Evolutionary conservation across 75 land plant species (phyloP), one percentile per base, ranked within the genome.

Genomic region (Selaginella moellendorffii): DNA sequence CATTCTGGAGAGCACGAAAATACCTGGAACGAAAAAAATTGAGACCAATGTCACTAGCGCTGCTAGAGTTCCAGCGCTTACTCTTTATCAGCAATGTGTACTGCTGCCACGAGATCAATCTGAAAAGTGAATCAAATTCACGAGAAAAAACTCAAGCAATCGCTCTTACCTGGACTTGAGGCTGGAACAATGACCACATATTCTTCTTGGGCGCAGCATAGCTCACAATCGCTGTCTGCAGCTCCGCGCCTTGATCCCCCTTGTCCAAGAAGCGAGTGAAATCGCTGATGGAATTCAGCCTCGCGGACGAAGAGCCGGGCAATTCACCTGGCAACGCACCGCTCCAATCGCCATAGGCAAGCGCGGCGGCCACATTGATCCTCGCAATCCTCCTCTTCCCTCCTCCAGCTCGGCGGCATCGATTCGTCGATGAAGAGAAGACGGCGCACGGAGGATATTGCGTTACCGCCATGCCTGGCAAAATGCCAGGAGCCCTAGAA

Each of bases 71-170:
- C 5, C 14, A 1, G 2, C 28, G 73, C 87, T 54, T 85, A 93
- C 98, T 78, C 80, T 68, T 83, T 89, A 63, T 93, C 98, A 1
- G 85, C 98, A 63, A 93, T 85, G 61, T 93, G 98, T 36, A 93
- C 82, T 9, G 87, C 85, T 2, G 96, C 87, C 27, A 93, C 98
- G 80, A 93, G 77, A 79, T 93, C 98, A 52, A 93, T 90, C 97
- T 92, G 76, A 54, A 79, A 10, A 52, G 29, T 5, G 20, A 8
- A 54, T 30, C 1, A 26, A 62, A 22, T 25, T 18, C 29, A 21
- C 60, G 21, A 20, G 10, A 17, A 14, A 17, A 58, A 14, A 29
- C 24, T 8, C 14, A 18, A 53, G 1, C 18, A 8, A 14, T 0
- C n/a, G 0, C 23, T 26, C 0, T 54, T 28, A 70, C 74, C 70